Conservation (phyloP, 192 early-diverging fungal species). For the Martensiomyces pterosporus region DNA sequence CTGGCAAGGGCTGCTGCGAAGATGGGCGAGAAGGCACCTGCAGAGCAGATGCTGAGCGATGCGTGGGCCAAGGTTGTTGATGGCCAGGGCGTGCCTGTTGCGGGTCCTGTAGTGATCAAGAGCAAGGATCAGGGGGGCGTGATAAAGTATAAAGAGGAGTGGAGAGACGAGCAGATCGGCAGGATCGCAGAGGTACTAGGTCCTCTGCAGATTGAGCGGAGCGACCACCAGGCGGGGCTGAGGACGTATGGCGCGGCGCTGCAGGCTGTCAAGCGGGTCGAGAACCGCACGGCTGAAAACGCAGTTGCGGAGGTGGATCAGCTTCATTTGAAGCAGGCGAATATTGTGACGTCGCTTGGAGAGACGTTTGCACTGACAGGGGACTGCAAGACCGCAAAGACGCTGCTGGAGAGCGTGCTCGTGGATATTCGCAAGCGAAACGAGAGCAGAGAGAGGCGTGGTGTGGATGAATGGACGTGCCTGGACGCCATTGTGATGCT, state of each 20-base stretch:
- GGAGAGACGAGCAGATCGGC: slow-evolving; percentile 11
- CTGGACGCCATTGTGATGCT: slow-evolving; percentile 45
- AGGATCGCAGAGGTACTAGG: slow-evolving; percentile 23
- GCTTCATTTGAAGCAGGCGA: slow-evolving; percentile 16
- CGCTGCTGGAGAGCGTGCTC: slow-evolving; percentile 22
- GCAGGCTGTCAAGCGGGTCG: slow-evolving; percentile 14
- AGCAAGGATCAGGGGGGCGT: neutral
- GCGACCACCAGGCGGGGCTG: slow-evolving; percentile 3
- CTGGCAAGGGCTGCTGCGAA: slow-evolving; percentile 25
- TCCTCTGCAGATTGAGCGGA: slow-evolving; percentile 8
- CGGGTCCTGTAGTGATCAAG: neutral
- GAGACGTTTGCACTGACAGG: slow-evolving; percentile 38
- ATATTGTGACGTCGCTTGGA: slow-evolving; percentile 31
- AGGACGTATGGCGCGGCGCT: slow-evolving; percentile 25
- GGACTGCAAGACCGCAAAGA: slow-evolving; percentile 15
- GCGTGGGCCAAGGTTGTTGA: slow-evolving; percentile 18
- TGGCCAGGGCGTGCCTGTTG: neutral
- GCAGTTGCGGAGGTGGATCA: slow-evolving; percentile 2
- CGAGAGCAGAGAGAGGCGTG: neutral
- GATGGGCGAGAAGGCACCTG: slow-evolving; percentile 29
- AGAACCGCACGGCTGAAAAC: neutral
- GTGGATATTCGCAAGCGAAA: slow-evolving; percentile 16
- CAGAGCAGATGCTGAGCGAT: slow-evolving; percentile 14
- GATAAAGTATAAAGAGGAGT: neutral
- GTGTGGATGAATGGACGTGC: slow-evolving; percentile 33